Evolutionary conservation across 768 basidiomycete genomes (phyloP), one percentile per base, ranked within the genome.

Genomic region (Rhizopogon rudus): DNA sequence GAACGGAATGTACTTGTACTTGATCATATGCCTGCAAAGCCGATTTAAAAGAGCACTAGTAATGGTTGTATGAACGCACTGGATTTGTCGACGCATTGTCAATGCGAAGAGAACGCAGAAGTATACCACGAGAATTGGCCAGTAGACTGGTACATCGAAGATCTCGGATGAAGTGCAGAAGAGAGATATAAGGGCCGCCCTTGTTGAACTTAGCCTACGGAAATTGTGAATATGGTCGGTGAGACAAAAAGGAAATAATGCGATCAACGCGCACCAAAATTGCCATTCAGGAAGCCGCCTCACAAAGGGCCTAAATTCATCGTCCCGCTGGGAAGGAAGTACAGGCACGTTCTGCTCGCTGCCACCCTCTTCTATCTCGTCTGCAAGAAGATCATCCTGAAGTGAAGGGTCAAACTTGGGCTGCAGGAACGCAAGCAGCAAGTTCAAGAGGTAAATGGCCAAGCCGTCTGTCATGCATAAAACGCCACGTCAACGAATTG

Each of bases 51-150:
- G n/a, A 57, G 58, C 8, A 49, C 65, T 40, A 60, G 53, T 13
- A 17, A 46, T 4, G 6, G 17, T 40, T 25, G n/a, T 29, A 28
- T 8, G 16, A 39, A 65, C 93, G 64, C 69, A 96, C 93, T 93
- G 91, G 61, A 98, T 94, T 73, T 98, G 94, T 58, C 93, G 77
- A 59, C 94, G 82, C 93, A 99, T 96, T 4, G 96, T 98, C 62
- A 98, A 76, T 20, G 91, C 82, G 67, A 98, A 98, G 53, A 98
- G 81, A 42, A 94, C 88, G 71, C 90, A 90, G 79, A 98, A 99
- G 76, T 99, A 99, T 55, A 98, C 77, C 63, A 98, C 86, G 53
- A 99, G 83, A 71, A 99, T 98, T 7, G 97, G 97, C 95, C 97
- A 98, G 75, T 97, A 98, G 22, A 98, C 97, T 6, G 97, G 96